Evolutionary conservation across 805 yeast species (phyloP), one percentile per base, ranked within the genome.

Genomic region (Candida glaebosa): DNA sequence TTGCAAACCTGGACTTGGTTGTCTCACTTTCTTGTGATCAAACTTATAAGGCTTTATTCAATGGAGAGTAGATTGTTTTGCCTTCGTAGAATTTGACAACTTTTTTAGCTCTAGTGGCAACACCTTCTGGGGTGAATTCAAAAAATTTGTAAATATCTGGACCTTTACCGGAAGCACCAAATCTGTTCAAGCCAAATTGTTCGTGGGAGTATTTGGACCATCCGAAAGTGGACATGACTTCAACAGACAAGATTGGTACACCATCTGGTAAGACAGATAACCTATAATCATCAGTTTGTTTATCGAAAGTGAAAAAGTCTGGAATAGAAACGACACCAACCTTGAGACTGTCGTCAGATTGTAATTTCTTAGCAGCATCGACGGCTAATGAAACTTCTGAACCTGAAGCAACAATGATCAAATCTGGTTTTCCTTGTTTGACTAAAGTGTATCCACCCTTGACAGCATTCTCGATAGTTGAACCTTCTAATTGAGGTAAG

Each of bases 141-240:
- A 91, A 87, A 74, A 60, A 72, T 69, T 87, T 79, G 83, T 82
- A 93, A 48, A 91, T 78, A 49, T 85, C 87, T 44, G 71, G 68
- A 61, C 84, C 93, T 66, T 87, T 85, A 65, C 96, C 99, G 46
- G 97, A 89, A 48, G 90, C 93, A 79, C 99, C 99, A 64, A 93
- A 93, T 74, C 87, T 81, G 80, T 88, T 81, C 61, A 93, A 76
- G 71, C 97, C 96, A 59, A 91, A 87, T 69, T 89, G 95, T 76
- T 86, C 95, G 74, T 93, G 99, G 45, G 97, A 80, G 76, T 89
- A 93, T 70, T 82, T 86, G 57, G 83, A 75, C 99, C 99, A 93
- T 44, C 96, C 96, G 56, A 78, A 73, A 41, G 96, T 81, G 43
- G 95, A 69, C 81, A 88, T 76, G 40, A 89, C 98, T 80, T 93